Evolutionary conservation across 2,329 filamentous ascomycete species (phyloP).

Genomic region (Hymenoscyphus salicellus): DNA sequence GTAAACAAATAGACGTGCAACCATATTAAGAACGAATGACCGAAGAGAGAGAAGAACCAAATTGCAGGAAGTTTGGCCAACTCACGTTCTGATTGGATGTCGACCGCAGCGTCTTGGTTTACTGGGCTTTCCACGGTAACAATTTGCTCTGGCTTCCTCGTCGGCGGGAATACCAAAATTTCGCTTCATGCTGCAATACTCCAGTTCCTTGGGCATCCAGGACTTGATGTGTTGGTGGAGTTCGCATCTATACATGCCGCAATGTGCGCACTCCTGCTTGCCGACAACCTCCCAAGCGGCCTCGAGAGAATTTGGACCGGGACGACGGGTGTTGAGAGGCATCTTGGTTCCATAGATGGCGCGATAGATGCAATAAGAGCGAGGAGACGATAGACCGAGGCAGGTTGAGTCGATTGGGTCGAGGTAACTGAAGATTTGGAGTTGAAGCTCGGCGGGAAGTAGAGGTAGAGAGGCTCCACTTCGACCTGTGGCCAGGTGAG

Average conservation of each 20-base stretch:
- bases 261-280: slow-evolving; percentile 61
- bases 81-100: slow-evolving; percentile 40
- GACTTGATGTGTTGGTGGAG: slow-evolving; percentile 59
- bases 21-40: neutral
- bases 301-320: slow-evolving; percentile 61
- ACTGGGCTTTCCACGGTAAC: slow-evolving; percentile 59
- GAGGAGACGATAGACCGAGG: slow-evolving; percentile 55
- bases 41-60: neutral
- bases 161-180: slow-evolving; percentile 52
- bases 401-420: slow-evolving; percentile 64
- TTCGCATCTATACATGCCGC: slow-evolving; percentile 59
- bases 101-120: slow-evolving; percentile 58
- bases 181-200: slow-evolving; percentile 60
- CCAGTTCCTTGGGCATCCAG: slow-evolving; percentile 55
- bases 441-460: slow-evolving; percentile 59
- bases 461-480: slow-evolving; percentile 41
- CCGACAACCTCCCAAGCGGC: slow-evolving; percentile 62
- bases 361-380: slow-evolving; percentile 58
- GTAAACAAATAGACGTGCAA: neutral
- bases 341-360: slow-evolving; percentile 52
- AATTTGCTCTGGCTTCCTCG: slow-evolving; percentile 48
- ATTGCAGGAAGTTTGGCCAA: slow-evolving; percentile 20
- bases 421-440: slow-evolving; percentile 58
- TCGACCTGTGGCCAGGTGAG: slow-evolving; percentile 14
- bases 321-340: slow-evolving; percentile 54